Base-by-base conservation (phyloP, 2,329 filamentous ascomycete species). In the Canariomyces notabilis region DNA sequence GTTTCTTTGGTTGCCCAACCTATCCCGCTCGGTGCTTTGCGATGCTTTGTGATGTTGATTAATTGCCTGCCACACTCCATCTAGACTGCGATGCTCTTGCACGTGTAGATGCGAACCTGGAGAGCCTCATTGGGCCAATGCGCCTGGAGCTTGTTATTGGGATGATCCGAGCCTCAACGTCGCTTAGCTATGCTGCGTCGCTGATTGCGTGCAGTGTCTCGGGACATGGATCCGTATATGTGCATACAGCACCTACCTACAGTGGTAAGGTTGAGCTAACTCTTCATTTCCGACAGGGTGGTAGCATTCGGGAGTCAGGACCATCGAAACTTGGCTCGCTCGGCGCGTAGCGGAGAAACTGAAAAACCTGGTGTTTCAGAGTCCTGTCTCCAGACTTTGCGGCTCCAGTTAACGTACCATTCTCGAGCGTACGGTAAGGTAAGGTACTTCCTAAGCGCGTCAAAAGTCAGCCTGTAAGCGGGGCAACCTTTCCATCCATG, bases 221-320 rank as follows among this genome's bases (percentile, higher is more conserved):
- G 4, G 34, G 34, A 29, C 26, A 29, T 29, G 29, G 33, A 22
- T 12, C 32, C 20, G 29, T 19, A 23, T 12, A 16, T 39, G 18
- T 19, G 29, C 35, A 39, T 39, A 29, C 43, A 12, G 36, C n/a
- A 14, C 20, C 15, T 20, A 8, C 16, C 23, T 22, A 38, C 14
- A 33, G 12, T 33, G 5, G 7, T 29, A 39, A 23, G 29, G 7
- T 19, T 16, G 31, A 15, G 36, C 40, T 33, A 43, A 18, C 29
- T 36, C 18, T 37, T 44, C 38, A 51, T 48, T 36, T 44, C 44
- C 40, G 43, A 37, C 36, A 32, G 48, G 38, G 4, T 26, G 18
- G 49, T 46, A 33, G 49, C 49, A 46, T 48, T 43, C 42, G 48
- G 41, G 37, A 32, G 42, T n/a, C n/a, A n/a, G n/a, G n/a, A n/a